These are phyloP conservation scores for Phlebiopsis flavidoalba DNA, from an alignment of 768 basidiomycete genomes.

Conservation along the genomic window DNA sequence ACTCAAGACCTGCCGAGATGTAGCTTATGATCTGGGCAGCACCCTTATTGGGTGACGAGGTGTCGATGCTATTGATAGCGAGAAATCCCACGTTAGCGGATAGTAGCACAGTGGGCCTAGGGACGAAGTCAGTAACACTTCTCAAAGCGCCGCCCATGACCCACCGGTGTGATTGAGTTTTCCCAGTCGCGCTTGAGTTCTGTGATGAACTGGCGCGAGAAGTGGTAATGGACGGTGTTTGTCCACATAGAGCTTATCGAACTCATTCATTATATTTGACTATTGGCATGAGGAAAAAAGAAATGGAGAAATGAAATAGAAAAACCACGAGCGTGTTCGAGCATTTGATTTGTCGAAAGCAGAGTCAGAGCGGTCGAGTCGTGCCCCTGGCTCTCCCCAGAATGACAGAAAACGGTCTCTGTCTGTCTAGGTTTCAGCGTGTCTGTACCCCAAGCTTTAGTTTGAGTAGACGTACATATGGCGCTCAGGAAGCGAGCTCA, in stretches of 20 bases:
- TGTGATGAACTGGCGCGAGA: constrained; percentile 42
- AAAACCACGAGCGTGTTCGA: not conserved
- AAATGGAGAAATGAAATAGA: not conserved
- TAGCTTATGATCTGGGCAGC: constrained; percentile 34
- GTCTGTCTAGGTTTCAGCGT: constrained; percentile 14
- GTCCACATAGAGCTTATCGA: constrained; percentile 49
- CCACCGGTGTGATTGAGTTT: constrained; percentile 48
- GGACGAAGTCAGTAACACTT: too few relatives aligned
- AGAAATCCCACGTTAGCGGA: constrained; percentile 58
- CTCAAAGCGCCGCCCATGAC: constrained; percentile 16
- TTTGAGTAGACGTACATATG: not conserved
- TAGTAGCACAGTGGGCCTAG: constrained; percentile 40
- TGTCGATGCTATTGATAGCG: constrained; percentile 43
- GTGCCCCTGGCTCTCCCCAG: constrained; percentile 37
- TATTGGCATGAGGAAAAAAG: constrained; percentile 31
- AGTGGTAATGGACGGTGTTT: constrained; percentile 29
- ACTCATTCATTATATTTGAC: constrained; percentile 33
- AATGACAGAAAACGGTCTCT: constrained; percentile 34
- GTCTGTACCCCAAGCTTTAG: not conserved
- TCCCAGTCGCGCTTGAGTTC: constrained; percentile 48
- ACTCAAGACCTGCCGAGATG: constrained; percentile 33
- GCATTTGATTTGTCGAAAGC: constrained; percentile 18
- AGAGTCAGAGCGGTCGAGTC: constrained; percentile 30
- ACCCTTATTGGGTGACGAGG: constrained; percentile 20
- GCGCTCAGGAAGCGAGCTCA: not conserved